Conservation (phyloP, 257 asterid species). For the Salvia hispanica region DNA sequence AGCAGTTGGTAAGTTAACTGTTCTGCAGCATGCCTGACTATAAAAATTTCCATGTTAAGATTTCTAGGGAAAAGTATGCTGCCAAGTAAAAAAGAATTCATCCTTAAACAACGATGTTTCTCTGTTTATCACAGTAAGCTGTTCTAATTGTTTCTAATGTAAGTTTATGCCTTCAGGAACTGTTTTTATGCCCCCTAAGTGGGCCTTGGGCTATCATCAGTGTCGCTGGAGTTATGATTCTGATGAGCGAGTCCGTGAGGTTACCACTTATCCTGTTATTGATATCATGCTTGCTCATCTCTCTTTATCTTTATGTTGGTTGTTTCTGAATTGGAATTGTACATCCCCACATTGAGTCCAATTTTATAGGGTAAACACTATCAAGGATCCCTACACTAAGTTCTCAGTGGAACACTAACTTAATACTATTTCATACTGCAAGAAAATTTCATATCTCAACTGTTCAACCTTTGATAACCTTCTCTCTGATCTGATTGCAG, state of each 20-base stretch:
- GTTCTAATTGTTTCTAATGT: constrained; percentile 22
- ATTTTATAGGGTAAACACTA: constrained; percentile 18
- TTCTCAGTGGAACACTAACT: background rate
- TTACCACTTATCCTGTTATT: constrained; percentile 30
- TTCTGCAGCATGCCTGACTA: constrained; percentile 39
- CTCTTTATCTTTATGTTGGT: constrained; percentile 9
- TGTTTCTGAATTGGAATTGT: constrained; percentile 14
- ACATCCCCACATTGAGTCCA: background rate
- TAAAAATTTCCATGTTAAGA: background rate
- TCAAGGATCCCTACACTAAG: background rate
- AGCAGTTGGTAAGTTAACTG: constrained; percentile 71
- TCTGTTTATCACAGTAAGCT: background rate
- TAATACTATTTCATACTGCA: constrained; percentile 1
- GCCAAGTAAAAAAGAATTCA: background rate
- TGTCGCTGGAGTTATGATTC: constrained; percentile 90
- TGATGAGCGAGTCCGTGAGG: constrained; percentile 86
- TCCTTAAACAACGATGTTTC: background rate
- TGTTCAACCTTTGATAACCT: background rate
- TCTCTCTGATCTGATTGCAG: constrained; percentile 47
- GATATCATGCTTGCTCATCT: constrained; percentile 11
- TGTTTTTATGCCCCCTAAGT: constrained; percentile 85
- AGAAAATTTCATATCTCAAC: background rate
- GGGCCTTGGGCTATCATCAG: constrained; percentile 95
- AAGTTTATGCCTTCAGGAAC: constrained; percentile 54
- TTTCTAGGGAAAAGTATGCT: background rate